Percentiles rank a stretch among this genome's conserved stretches.
Evolutionary conservation across 78 protist species (phyloP).

Genomic region (Bodo saltans): DNA sequence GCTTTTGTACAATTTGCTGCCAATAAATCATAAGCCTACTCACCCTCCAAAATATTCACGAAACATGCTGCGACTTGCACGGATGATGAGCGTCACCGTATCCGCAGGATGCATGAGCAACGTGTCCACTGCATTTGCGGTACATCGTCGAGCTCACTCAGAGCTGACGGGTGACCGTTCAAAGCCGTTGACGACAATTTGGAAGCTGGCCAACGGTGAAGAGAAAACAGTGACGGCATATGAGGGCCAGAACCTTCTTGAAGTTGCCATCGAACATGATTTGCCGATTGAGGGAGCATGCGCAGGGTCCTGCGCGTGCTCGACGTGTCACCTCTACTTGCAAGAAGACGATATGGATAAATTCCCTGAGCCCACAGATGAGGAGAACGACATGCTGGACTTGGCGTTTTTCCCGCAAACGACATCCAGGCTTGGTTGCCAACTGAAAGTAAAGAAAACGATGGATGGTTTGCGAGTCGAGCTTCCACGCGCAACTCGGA

Average conservation of each 20-base stretch:
- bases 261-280: slow-evolving; percentile 33
- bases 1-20: too few species aligned
- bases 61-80: too few species aligned
- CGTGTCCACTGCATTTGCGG: not conserved
- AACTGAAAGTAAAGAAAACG: not conserved
- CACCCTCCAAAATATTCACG: too few species aligned
- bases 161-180: not conserved
- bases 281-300: slow-evolving; percentile 46
- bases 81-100: too few species aligned
- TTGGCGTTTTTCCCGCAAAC: slow-evolving; percentile 32
- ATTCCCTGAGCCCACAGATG: slow-evolving; percentile 34
- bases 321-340: slow-evolving; percentile 46
- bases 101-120: too few species aligned
- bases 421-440: slow-evolving; percentile 23
- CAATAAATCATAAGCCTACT: too few species aligned
- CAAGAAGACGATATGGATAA: slow-evolving; percentile 25
- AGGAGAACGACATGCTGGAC: slow-evolving; percentile 54
- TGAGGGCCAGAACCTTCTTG: slow-evolving; percentile 34
- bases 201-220: not conserved
- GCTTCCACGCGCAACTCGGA: not conserved
- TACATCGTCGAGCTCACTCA: not conserved
- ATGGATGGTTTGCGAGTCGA: not conserved
- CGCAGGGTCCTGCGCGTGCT: slow-evolving; percentile 46
- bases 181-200: not conserved
- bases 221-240: not conserved